Evolutionary conservation across 179 eudicot genomes (phyloP), one percentile per base, ranked within the genome.

Genomic region (Carnegiea gigantea): DNA sequence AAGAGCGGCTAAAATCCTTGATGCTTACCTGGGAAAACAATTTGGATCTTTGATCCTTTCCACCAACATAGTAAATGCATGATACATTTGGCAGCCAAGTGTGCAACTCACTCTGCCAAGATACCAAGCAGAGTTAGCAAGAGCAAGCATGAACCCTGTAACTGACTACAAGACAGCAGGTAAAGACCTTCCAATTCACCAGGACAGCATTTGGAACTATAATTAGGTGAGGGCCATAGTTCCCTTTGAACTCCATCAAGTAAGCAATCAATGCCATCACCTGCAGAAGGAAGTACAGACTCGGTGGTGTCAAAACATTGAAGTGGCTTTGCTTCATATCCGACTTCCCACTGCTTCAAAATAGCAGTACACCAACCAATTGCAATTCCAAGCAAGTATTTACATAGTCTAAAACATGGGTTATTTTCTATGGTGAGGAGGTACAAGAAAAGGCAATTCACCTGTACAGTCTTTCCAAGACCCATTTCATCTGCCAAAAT

Each of bases 401-500:
- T 24, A 20, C 18, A 64, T 36, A 36, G 60, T 64, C n/a, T 38
- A 17, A 17, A 74, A 44, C 53, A 23, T 1, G 24, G 30, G 38
- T 51, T 70, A 53, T 78, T 59, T 51, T 2, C 67, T 73, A 70
- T 26, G 57, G 17, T 12, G 18, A 43, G 26, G 60, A 40, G 57
- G 60, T 43, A 28, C 46, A 21, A 60, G 59, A 70, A 33, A 40
- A 23, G 48, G 75, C 77, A 73, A 44, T 73, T 78, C 76, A 90
- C 98, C 98, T 97, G 99, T 49, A 97, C 98, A 85, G 99, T 97
- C 87, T 97, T 97, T 70, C 99, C 99, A 73, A 97, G 98, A 85
- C 99, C 98, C 99, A 97, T 97, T 88, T 95, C 99, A 90, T 97
- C 99, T 18, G 99, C 99, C 90, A 97, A 90, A 89, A 97, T 97